Percentiles rank a stretch among this genome's conserved stretches.
Evolutionary conservation across 2,329 filamentous ascomycete species (phyloP).

Genomic region (Clarireedia hainanense): DNA sequence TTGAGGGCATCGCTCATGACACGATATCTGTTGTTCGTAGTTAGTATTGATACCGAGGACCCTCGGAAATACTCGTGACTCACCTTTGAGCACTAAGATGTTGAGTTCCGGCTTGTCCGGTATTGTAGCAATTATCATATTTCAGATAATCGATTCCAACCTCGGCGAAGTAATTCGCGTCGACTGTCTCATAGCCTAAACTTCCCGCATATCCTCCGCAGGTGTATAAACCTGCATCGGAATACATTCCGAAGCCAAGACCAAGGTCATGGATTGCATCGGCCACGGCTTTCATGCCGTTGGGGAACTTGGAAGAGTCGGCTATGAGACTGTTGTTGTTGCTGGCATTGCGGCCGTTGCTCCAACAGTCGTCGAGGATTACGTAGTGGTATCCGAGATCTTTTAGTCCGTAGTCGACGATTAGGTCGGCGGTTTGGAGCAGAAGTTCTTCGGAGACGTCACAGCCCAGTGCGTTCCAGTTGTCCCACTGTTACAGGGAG

Average conservation of each 20-base stretch:
- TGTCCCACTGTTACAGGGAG: constrained; percentile 22
- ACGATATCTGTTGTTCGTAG: constrained; percentile 23
- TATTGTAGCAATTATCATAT: constrained; percentile 51
- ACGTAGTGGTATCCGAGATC: constrained; percentile 50
- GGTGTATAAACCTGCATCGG: constrained; percentile 36
- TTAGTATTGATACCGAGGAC: background rate
- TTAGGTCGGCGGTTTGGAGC: constrained; percentile 37
- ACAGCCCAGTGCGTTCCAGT: constrained; percentile 45
- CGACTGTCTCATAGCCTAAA: constrained; percentile 42
- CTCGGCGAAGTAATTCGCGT: constrained; percentile 43
- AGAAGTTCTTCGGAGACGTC: constrained; percentile 44
- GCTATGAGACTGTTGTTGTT: constrained; percentile 35
- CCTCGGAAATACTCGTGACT: background rate
- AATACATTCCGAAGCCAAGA: constrained; percentile 47
- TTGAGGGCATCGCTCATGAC: constrained; percentile 31
- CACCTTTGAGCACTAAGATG: constrained; percentile 34
- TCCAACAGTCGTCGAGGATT: constrained; percentile 47
- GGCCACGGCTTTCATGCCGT: constrained; percentile 39
- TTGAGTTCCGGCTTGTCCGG: constrained; percentile 40
- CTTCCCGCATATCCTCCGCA: constrained; percentile 36
- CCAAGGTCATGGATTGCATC: constrained; percentile 40
- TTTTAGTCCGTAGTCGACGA: constrained; percentile 42
- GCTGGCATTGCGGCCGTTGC: constrained; percentile 34
- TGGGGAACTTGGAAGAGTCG: constrained; percentile 37
- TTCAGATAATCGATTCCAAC: constrained; percentile 47